Percentiles rank a stretch among this genome's conserved stretches.
phyloP scores from a whole-genome alignment of 768 basidiomycete species.

The Lentinus brumalis region DNA sequence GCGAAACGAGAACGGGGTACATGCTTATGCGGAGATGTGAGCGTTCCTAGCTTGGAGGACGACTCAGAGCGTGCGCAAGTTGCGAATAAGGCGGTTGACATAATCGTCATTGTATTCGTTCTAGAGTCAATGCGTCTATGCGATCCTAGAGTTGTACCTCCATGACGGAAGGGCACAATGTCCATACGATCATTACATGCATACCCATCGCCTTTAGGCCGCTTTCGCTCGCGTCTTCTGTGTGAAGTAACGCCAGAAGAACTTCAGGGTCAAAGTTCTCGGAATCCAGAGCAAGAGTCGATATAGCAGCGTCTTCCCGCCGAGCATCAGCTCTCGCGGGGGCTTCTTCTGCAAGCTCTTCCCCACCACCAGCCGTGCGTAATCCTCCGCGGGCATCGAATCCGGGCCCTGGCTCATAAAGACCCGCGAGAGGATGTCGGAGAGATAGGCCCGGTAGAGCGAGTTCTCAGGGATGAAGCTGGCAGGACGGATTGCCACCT shows the following conservation, averaged over 20 bases:
- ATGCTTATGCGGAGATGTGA: too few species aligned
- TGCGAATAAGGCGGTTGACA: too few species aligned
- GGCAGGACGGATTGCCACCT: slow-evolving; percentile 36
- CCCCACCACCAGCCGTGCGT: slow-evolving; percentile 21
- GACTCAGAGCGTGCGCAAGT: too few species aligned
- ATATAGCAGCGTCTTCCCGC: slow-evolving; percentile 5
- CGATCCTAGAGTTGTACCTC: too few species aligned
- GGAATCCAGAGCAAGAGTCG: slow-evolving; percentile 6
- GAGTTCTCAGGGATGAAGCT: slow-evolving; percentile 46
- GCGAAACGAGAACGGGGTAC: too few species aligned
- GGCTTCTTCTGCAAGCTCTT: slow-evolving; percentile 8
- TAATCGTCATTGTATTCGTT: too few species aligned
- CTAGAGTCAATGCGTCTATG: too few species aligned
- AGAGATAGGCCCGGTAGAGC: slow-evolving; percentile 54
- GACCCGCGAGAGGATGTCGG: slow-evolving; percentile 56
- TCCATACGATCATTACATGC: too few species aligned
- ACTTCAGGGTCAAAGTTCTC: neutral
- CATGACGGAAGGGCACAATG: too few species aligned
- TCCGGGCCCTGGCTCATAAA: slow-evolving; percentile 47
- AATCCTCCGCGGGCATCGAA: slow-evolving; percentile 24
- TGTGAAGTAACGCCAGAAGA: slow-evolving; percentile 6
- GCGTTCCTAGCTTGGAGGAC: too few species aligned
- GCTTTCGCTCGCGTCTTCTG: too few species aligned
- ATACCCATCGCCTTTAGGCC: too few species aligned
- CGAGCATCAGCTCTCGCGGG: slow-evolving; percentile 19